Percentiles rank a stretch among this genome's conserved stretches.
These are phyloP conservation scores for Coniferiporia sulphurascens DNA, from an alignment of 1,284 basidiomycete species.

Conservation along the genomic window DNA sequence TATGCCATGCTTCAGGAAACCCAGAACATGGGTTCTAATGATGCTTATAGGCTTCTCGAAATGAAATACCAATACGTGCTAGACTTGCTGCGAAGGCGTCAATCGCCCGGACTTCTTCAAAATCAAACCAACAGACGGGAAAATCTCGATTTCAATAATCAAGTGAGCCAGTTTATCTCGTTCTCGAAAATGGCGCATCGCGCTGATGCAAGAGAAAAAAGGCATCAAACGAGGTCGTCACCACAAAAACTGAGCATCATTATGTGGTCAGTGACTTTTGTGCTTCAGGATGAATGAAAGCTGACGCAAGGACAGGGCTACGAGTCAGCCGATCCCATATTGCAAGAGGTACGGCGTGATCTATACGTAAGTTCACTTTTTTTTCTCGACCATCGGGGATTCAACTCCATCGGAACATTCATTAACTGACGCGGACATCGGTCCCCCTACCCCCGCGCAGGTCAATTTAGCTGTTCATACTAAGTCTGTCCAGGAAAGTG, in stretches of 20 bases:
- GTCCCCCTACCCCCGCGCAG: neutral
- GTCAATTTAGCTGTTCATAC: neutral
- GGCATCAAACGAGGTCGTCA: too few species aligned
- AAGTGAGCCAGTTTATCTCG: neutral
- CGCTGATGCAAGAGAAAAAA: too few species aligned
- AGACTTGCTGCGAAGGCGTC: neutral
- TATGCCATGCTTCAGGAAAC: neutral
- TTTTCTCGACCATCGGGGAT: too few species aligned
- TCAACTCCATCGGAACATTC: neutral
- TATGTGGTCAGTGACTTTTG: too few species aligned
- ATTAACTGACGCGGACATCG: neutral
- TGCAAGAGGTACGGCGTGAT: too few species aligned
- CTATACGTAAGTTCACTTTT: too few species aligned
- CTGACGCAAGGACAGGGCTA: too few species aligned
- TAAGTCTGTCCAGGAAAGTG: neutral
- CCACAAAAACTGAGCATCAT: too few species aligned
- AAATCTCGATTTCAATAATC: neutral
- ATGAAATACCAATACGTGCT: constrained; percentile 5
- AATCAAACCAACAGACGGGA: neutral
- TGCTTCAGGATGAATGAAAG: too few species aligned
- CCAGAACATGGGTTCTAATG: neutral
- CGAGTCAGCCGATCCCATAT: too few species aligned
- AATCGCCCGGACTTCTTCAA: neutral
- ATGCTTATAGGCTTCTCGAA: constrained; percentile 2
- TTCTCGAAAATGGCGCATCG: neutral